Evolutionary conservation across 306 rosid species (phyloP).

Genomic region (Cajanus cajan): DNA sequence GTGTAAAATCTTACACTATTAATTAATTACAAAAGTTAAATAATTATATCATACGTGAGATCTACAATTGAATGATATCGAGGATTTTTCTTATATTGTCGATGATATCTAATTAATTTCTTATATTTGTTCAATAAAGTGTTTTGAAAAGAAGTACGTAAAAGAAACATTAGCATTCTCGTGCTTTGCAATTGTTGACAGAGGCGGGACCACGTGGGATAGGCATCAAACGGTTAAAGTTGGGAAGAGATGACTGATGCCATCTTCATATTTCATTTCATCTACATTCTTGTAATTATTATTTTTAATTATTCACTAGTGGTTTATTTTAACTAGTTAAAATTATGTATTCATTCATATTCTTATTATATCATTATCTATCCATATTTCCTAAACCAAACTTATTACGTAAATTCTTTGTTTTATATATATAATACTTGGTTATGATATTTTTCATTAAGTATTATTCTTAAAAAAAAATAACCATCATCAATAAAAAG

Average conservation of each 20-base stretch:
- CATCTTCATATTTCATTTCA: background rate
- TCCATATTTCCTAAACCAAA: background rate
- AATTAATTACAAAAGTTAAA: background rate
- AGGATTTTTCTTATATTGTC: background rate
- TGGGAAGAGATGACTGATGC: too few relatives aligned
- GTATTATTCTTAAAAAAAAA: too few relatives aligned
- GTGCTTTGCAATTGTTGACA: background rate
- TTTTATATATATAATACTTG: too few relatives aligned
- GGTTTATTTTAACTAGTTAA: background rate
- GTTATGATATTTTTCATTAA: too few relatives aligned
- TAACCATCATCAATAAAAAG: too few relatives aligned
- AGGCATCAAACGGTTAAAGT: too few relatives aligned
- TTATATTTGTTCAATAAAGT: background rate
- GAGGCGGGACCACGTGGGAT: too few relatives aligned
- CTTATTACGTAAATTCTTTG: background rate
- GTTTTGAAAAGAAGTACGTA: background rate
- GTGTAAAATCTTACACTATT: too few relatives aligned
- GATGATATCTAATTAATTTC: background rate
- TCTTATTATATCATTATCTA: background rate
- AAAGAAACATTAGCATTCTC: background rate
- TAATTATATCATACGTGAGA: background rate
- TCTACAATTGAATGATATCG: background rate
- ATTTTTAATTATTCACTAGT: too few relatives aligned
- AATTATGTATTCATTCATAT: background rate
- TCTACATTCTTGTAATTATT: background rate